Evolutionary conservation across 164 flowering plant species (phyloP).

Genomic region (Vitis labrusca): DNA sequence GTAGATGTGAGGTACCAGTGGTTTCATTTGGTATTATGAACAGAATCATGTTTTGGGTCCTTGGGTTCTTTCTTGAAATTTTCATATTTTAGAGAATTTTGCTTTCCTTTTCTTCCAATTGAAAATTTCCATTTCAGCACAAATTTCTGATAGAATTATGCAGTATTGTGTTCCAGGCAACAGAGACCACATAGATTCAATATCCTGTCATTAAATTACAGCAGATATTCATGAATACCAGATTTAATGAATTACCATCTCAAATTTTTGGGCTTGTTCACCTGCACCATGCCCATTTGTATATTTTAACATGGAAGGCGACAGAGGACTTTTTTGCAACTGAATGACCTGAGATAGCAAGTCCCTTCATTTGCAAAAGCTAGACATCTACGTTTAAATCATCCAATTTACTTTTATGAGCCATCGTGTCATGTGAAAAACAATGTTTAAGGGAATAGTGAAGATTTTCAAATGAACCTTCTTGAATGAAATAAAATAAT

Average conservation of each 20-base stretch:
- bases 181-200: neutral
- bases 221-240: neutral
- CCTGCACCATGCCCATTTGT: neutral
- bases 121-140: neutral
- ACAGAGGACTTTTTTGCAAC: neutral
- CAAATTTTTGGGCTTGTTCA: too few relatives aligned
- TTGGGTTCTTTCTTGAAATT: neutral
- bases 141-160: too few relatives aligned
- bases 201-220: slow-evolving; percentile 6
- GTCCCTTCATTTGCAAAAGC: too few relatives aligned
- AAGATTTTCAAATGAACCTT: slow-evolving; percentile 17
- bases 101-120: neutral
- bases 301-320: neutral
- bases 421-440: too few relatives aligned
- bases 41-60: too few relatives aligned
- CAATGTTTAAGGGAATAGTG: slow-evolving; percentile 6
- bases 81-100: neutral
- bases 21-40: too few relatives aligned
- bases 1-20: too few relatives aligned
- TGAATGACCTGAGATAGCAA: too few relatives aligned
- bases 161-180: too few relatives aligned
- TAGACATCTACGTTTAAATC: too few relatives aligned
- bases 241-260: too few relatives aligned
- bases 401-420: too few relatives aligned
- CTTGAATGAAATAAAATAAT: neutral